Conservation (phyloP, 345 rosid genomes). For the Boechera divaricarpa region DNA sequence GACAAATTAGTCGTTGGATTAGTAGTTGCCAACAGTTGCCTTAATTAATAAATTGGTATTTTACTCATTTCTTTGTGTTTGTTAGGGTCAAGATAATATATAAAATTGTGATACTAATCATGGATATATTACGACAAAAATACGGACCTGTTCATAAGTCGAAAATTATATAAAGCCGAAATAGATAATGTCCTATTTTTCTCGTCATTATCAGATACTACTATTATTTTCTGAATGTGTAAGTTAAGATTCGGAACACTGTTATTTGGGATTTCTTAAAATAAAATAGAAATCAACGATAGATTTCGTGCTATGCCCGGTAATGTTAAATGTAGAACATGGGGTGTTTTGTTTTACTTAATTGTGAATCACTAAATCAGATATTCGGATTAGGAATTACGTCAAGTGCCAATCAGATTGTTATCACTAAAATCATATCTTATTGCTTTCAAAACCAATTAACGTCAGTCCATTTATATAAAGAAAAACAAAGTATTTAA, state of each 20-base stretch:
- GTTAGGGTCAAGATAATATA: slow-evolving; percentile 40
- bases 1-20: slow-evolving; percentile 46
- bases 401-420: slow-evolving; percentile 34
- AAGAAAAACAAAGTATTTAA: background rate
- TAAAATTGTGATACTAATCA: slow-evolving; percentile 29
- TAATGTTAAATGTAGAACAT: slow-evolving; percentile 41
- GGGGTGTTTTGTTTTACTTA: slow-evolving; percentile 29
- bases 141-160: slow-evolving; percentile 12
- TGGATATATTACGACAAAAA: slow-evolving; percentile 36
- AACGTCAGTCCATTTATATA: slow-evolving; percentile 29
- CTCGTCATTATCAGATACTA: slow-evolving; percentile 24
- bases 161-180: slow-evolving; percentile 16
- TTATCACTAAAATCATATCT: slow-evolving; percentile 3
- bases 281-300: background rate
- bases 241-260: slow-evolving; percentile 21
- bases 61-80: slow-evolving; percentile 4
- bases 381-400: slow-evolving; percentile 33
- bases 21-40: slow-evolving; percentile 43
- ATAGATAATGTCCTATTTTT: slow-evolving; percentile 6
- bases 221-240: background rate
- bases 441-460: slow-evolving; percentile 36
- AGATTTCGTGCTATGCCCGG: slow-evolving; percentile 45
- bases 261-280: slow-evolving; percentile 9
- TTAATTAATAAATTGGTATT: slow-evolving; percentile 26
- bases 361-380: slow-evolving; percentile 21